Percentiles rank a stretch among this genome's conserved stretches.
phyloP scores from a whole-genome alignment of 2,329 filamentous ascomycete species.

The Alternaria sp. region DNA sequence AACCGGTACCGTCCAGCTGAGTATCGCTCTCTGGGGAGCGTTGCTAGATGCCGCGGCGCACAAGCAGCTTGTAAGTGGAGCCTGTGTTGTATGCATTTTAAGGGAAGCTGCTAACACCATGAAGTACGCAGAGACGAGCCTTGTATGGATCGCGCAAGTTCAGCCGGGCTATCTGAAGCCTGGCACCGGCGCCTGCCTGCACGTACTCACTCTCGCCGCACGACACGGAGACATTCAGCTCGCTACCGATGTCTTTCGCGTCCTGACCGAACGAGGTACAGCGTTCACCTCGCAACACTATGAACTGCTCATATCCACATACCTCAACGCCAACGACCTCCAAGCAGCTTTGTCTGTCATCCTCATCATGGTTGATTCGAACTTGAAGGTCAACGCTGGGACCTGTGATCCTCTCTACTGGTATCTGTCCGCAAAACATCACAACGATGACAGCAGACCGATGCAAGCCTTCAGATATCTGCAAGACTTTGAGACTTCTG shows the following conservation, averaged over 20 bases:
- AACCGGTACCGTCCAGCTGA: constrained; percentile 47
- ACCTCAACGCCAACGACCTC: constrained; percentile 67
- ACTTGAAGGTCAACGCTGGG: constrained; percentile 61
- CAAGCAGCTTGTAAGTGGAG: constrained; percentile 58
- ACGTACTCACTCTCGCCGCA: constrained; percentile 75
- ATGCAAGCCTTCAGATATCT: constrained; percentile 64
- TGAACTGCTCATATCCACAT: constrained; percentile 76
- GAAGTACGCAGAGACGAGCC: constrained; percentile 67
- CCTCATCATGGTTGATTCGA: constrained; percentile 73
- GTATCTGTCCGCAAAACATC: constrained; percentile 58
- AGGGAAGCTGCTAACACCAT: constrained; percentile 12
- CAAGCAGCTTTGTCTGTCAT: constrained; percentile 71
- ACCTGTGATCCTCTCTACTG: constrained; percentile 69
- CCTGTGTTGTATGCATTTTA: not conserved
- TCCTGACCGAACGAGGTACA: constrained; percentile 65
- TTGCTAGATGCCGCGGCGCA: constrained; percentile 77
- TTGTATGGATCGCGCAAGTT: constrained; percentile 75
- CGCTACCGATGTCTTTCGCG: constrained; percentile 72
- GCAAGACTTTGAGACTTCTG: constrained; percentile 58
- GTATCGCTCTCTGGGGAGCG: constrained; percentile 69
- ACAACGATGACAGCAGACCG: constrained; percentile 49
- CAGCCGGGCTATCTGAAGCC: constrained; percentile 65
- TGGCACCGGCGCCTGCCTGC: constrained; percentile 68
- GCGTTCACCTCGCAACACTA: constrained; percentile 73
- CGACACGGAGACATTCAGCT: constrained; percentile 70